Evolutionary conservation across 192 early-diverging fungal species (phyloP), one percentile per base, ranked within the genome.

Genomic region (Kappamyces sp.): DNA sequence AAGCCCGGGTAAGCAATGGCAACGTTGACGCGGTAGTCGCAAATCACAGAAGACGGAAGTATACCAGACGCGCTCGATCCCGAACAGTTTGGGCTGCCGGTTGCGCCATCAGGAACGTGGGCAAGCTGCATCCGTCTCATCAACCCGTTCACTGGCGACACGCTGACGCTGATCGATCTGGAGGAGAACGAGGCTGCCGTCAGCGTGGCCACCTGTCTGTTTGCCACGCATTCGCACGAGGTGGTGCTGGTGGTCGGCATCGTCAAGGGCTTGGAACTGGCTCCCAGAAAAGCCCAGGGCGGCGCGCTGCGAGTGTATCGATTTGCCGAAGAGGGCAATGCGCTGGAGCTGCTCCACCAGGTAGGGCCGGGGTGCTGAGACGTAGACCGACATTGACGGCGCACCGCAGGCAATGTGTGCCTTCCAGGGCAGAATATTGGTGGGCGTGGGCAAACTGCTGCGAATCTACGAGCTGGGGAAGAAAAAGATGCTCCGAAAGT

Each of bases 391-490:
- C 11, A 63, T 91, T 1, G 93, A 96, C 43, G 91, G 85, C 39
- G 78, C 90, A 8, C 93, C 94, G 7, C 74, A 85, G 46, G 89
- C 91, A 3, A 60, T 99, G 32, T 70, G 84, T 35, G 67, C 79
- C 15, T 98, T 99, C 78, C 87, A 89, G 64, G 94, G 94, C 11
- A 70, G 84, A 29, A 70, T 96, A 36, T 66, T 94, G 36, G 96
- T 91, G n/a, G 91, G 88, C 30, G 72, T 91, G 61, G 94, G 94
- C 33, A 83, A 84, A 65, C 75, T 79, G 0, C 72, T 99, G 33
- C 81, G 93, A 5, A 88, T 99, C 45, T 99, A 96, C 61, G 94
- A 91, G 63, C 53, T 95, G 32, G 96, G 96, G 12, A 87, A 85
- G 64, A 85, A 86, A 63, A 90, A 88, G 66, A 66, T 99, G 65